Evolutionary conservation across 441 rosid genomes (phyloP), one percentile per base, ranked within the genome.

Genomic region (Corymbia citriodora): DNA sequence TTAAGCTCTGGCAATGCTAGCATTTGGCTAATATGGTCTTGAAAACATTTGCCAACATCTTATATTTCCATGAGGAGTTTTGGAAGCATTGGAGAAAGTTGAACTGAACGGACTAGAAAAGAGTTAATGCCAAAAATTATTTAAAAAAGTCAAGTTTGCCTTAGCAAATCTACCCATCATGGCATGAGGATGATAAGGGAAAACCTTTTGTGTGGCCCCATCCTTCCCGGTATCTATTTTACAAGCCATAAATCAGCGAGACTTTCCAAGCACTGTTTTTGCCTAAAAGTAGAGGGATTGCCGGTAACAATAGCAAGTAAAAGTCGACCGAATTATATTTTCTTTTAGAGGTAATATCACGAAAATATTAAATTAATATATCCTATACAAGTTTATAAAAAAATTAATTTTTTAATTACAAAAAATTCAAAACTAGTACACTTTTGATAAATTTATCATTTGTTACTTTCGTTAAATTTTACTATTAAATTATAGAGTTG

Each of bases 291-390:
- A 23, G 11, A 57, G 13, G 48, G 48, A 70, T 33, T 10, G 2
- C 1, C 4, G 0, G 48, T 16, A 18, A 12, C 4, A 70, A 36
- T 74, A 19, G 11, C 1, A 1, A 40, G 5, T 36, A 19, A 36
- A 21, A 72, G 6, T 10, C 16, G 49, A 21, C 0, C 0, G 1
- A 7, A 11, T 6, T 74, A 31, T 68, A 68, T 68, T 68, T 68
- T 2, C 16, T 16, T 68, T 31, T 2, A 1, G 25, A 3, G 1
- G 4, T 10, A 59, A 59, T 10, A 2, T 0, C 1, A 0, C 0
- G 0, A 59, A 59, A 59, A 59, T 0, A 1, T 8, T 10, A 59
- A 59, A 25, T 0, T 10, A 0, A 0, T 25, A 25, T 0, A 59
- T 59, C 0, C 0, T 0, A 10, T 10, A 59, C 0, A 4, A 25